Percentiles rank a stretch among this genome's conserved stretches.
These are phyloP conservation scores for Spiromastix sp. DNA, from an alignment of 2,329 filamentous ascomycete genomes.

Conservation along the genomic window DNA sequence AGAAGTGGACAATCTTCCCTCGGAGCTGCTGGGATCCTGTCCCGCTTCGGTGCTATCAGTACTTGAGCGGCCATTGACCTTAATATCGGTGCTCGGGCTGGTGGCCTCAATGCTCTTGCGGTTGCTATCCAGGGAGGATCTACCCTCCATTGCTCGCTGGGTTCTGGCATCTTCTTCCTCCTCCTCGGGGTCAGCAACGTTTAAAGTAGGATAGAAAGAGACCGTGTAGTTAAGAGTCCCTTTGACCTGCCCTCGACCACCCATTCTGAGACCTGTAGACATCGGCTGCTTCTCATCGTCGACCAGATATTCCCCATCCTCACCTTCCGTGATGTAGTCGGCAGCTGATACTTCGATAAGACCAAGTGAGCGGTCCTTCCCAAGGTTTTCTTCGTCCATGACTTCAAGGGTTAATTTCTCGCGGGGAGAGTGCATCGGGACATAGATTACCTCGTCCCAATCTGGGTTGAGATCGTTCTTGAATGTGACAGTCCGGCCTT, in stretches of 20 bases:
- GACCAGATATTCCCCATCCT: slow-evolving; percentile 69
- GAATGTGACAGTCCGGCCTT: slow-evolving; percentile 87
- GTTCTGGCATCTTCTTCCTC: slow-evolving; percentile 34
- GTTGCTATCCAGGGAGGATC: slow-evolving; percentile 9
- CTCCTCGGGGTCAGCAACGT: slow-evolving; percentile 77
- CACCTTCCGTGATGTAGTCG: slow-evolving; percentile 69
- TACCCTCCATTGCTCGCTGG: slow-evolving; percentile 16
- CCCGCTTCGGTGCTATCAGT: slow-evolving; percentile 29
- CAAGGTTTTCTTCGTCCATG: slow-evolving; percentile 91
- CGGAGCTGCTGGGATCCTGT: slow-evolving; percentile 35
- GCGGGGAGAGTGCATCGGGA: slow-evolving; percentile 74
- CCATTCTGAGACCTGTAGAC: slow-evolving; percentile 60
- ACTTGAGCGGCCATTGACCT: slow-evolving; percentile 20
- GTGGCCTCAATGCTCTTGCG: slow-evolving; percentile 16
- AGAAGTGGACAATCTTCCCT: too few relatives aligned
- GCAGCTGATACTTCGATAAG: slow-evolving; percentile 64
- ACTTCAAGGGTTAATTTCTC: slow-evolving; percentile 85
- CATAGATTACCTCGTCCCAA: slow-evolving; percentile 91
- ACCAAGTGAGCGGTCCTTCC: slow-evolving; percentile 81
- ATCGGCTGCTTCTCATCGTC: slow-evolving; percentile 64
- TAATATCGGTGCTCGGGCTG: slow-evolving; percentile 14
- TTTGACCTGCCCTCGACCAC: slow-evolving; percentile 63
- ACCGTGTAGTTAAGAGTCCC: slow-evolving; percentile 72
- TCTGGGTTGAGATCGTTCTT: slow-evolving; percentile 91
- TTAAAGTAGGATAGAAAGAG: slow-evolving; percentile 82